These are phyloP conservation scores for Eucalyptus leucophloia DNA, from an alignment of 345 rosid species.

Conservation along the genomic window DNA sequence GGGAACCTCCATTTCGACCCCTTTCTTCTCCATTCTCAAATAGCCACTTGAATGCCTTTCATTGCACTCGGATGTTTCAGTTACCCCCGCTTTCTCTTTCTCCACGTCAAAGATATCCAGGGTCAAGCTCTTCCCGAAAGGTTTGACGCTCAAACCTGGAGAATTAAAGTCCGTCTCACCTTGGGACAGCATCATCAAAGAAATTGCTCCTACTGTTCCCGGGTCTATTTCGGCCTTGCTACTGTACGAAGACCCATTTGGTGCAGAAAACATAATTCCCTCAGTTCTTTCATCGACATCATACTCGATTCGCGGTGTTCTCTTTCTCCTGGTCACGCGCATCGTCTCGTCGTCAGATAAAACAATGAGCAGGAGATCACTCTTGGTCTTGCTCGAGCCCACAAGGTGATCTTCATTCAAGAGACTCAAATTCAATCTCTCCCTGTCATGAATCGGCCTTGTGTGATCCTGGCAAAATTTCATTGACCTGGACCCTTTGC, in stretches of 20 bases:
- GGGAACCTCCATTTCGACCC: not conserved
- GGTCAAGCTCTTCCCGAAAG: not conserved
- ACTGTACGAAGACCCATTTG: not conserved
- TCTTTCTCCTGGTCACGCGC: not conserved
- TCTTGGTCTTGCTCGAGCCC: not conserved
- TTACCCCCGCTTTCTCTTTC: not conserved
- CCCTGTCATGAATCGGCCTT: not conserved
- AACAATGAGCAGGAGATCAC: not conserved
- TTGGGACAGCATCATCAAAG: not conserved
- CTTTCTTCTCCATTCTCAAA: not conserved
- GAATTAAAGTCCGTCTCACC: not conserved
- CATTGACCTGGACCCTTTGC: conserved; percentile 23
- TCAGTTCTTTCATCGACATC: not conserved
- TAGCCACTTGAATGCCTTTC: not conserved
- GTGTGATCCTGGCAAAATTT: not conserved
- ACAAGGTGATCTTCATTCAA: not conserved
- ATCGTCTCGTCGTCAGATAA: not conserved
- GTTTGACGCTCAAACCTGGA: not conserved
- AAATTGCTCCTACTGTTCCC: not conserved
- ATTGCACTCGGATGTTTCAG: not conserved
- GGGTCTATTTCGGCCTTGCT: not conserved
- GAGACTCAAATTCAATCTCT: not conserved
- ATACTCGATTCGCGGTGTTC: not conserved
- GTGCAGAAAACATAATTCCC: not conserved
- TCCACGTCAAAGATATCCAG: not conserved